Base-by-base conservation (phyloP, 2,329 filamentous ascomycete genomes). In the Scedosporium dehoogii region DNA sequence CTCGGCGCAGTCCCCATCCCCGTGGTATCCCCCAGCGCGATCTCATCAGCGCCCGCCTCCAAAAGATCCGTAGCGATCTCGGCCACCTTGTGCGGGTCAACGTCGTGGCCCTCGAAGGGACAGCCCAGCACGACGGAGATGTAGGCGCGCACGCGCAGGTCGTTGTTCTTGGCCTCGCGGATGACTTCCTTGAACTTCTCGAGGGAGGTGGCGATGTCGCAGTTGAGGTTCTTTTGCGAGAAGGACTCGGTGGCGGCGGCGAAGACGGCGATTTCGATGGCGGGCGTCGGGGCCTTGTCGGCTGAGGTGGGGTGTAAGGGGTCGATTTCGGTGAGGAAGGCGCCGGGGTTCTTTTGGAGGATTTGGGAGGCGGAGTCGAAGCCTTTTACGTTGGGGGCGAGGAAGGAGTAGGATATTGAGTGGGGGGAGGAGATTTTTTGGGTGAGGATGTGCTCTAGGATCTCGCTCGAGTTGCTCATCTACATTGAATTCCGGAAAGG, bases 1-100 rank as follows among this genome's bases (percentile, higher is more conserved):
- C 85, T 79, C 18, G 86, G 86, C n/a, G 86, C 87, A 0, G 90
- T 96, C 38, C 92, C 92, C 83, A 96, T 92, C 18, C 92, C 92
- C 0, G 92, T 93, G 0, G 92, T 97, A 70, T 96, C 92, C 6
- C 91, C 92, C 0, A 96, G 83, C 1, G 89, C 90, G 67, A 97
- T 92, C 78, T 96, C 91, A 70, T 96, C 91, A 21, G 91, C 92
- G 18, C 92, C 92, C 79, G 93, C 90, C 70, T 92, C 89, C 1
- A 96, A 79, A 58, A 96, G 76, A 69, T 79, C 85, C 64, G 79
- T 82, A 0, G 89, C 87, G 55, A 89, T 84, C 67, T 88, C 82
- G 0, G 85, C 85, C 0, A 89, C 86, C 65, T 76, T 79, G 69
- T 82, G 80, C 38, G 85, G 85, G 67, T 86, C 78, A 3, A 88